Percentiles rank a stretch among this genome's conserved stretches.
phyloP scores from a whole-genome alignment of 257 asterid species.

The Striga asiatica region DNA sequence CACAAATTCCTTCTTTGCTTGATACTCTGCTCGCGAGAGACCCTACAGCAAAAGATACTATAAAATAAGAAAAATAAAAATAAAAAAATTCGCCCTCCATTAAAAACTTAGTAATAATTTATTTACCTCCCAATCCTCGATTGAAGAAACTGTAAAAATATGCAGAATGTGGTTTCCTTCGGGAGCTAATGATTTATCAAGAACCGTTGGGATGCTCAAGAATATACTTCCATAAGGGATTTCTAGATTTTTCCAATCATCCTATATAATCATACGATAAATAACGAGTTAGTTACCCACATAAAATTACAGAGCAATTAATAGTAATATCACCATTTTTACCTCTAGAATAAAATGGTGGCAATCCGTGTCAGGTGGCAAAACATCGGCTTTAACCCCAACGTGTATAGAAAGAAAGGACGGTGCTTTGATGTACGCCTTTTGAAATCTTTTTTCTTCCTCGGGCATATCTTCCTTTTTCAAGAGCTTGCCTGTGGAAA shows the following conservation, averaged over 20 bases:
- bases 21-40: constrained; percentile 63
- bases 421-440: constrained; percentile 92
- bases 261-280: constrained; percentile 30
- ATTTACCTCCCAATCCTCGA: constrained; percentile 92
- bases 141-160: constrained; percentile 77
- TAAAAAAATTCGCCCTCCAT: not conserved
- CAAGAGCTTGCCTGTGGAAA: constrained; percentile 61
- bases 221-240: constrained; percentile 82
- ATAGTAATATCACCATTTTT: constrained; percentile 1
- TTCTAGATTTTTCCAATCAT: constrained; percentile 76
- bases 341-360: constrained; percentile 96
- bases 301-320: not conserved
- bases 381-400: constrained; percentile 83
- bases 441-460: constrained; percentile 86
- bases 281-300: constrained; percentile 10
- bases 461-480: constrained; percentile 64
- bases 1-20: constrained; percentile 75
- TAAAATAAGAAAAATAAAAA: constrained; percentile 5
- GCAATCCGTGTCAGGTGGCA: constrained; percentile 85
- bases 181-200: constrained; percentile 85
- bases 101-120: too few relatives aligned
- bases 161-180: constrained; percentile 94
- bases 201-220: constrained; percentile 94
- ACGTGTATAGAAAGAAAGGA: constrained; percentile 90
- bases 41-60: constrained; percentile 37